These are phyloP conservation scores for Neltuma alba DNA, from an alignment of 306 rosid genomes.

Conservation along the genomic window DNA sequence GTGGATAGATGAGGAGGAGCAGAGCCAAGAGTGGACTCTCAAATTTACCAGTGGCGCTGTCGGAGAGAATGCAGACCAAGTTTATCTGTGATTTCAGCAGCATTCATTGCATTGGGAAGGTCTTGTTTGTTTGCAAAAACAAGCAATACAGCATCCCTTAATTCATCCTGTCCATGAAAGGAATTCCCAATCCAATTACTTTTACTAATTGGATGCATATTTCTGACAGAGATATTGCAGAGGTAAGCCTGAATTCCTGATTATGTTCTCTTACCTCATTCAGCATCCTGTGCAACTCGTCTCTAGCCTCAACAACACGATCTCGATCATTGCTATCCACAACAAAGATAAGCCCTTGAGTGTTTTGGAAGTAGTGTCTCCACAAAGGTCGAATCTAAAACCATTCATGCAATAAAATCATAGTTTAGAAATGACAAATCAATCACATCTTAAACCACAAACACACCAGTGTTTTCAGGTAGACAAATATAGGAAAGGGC, in stretches of 20 bases:
- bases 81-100: slow-evolving; percentile 71
- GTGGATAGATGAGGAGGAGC: neutral
- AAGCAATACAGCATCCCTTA: slow-evolving; percentile 72
- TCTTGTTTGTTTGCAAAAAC: slow-evolving; percentile 80
- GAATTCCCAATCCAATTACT: neutral
- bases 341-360: slow-evolving; percentile 78
- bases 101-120: slow-evolving; percentile 79
- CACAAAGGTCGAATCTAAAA: slow-evolving; percentile 63
- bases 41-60: slow-evolving; percentile 66
- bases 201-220: neutral
- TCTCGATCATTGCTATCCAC: slow-evolving; percentile 77
- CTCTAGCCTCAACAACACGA: slow-evolving; percentile 75
- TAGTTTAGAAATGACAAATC: neutral
- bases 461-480: neutral
- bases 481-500: neutral
- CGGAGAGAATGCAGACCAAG: slow-evolving; percentile 70
- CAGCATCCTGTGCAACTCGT: slow-evolving; percentile 75
- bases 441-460: neutral
- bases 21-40: neutral
- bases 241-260: neutral
- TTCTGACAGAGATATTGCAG: neutral
- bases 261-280: slow-evolving; percentile 51
- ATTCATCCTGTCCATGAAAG: slow-evolving; percentile 52
- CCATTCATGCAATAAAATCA: neutral
- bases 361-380: slow-evolving; percentile 79